Percentiles rank a stretch among this genome's conserved stretches.
Evolutionary conservation across 2,329 filamentous ascomycete species (phyloP).

Genomic region (Microdochium trichocladiopsis): DNA sequence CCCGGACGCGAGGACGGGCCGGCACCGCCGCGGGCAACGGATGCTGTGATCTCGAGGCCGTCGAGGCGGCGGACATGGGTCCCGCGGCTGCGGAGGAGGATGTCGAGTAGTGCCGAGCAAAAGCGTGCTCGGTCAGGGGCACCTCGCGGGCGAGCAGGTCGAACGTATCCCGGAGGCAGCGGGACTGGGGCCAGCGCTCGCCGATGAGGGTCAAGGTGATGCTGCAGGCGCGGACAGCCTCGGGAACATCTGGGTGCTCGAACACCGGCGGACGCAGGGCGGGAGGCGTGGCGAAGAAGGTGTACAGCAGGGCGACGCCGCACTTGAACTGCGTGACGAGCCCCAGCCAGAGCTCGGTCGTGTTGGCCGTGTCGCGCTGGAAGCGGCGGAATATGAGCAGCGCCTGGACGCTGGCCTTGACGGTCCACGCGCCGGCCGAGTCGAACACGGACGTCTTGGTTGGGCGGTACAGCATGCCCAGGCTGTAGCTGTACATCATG

Average conservation of each 20-base stretch:
- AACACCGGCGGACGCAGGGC: neutral
- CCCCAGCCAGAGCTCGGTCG: constrained; percentile 16
- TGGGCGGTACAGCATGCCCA: constrained; percentile 18
- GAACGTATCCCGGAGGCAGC: constrained; percentile 1
- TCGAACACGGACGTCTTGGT: constrained; percentile 12
- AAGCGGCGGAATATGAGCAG: constrained; percentile 19
- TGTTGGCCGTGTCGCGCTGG: constrained; percentile 15
- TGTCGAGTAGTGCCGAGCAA: neutral
- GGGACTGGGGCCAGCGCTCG: constrained; percentile 2
- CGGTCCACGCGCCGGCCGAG: constrained; percentile 15
- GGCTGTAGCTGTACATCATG: constrained; percentile 21
- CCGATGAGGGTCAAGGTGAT: constrained; percentile 1
- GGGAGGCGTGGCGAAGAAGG: constrained; percentile 4
- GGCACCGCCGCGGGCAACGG: too few species aligned
- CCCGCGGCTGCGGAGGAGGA: neutral
- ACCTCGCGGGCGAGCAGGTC: constrained; percentile 3
- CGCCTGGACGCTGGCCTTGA: constrained; percentile 17
- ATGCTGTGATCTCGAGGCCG: too few species aligned
- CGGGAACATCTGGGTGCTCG: neutral
- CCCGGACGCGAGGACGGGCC: neutral
- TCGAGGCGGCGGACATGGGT: neutral
- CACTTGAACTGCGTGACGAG: constrained; percentile 3
- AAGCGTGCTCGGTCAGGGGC: constrained; percentile 1
- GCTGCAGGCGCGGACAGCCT: constrained; percentile 3
- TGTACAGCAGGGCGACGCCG: constrained; percentile 3